Evolutionary conservation across 352 stramenopile species (phyloP), one percentile per base, ranked within the genome.

Genomic region (Phytophthora sp.): DNA sequence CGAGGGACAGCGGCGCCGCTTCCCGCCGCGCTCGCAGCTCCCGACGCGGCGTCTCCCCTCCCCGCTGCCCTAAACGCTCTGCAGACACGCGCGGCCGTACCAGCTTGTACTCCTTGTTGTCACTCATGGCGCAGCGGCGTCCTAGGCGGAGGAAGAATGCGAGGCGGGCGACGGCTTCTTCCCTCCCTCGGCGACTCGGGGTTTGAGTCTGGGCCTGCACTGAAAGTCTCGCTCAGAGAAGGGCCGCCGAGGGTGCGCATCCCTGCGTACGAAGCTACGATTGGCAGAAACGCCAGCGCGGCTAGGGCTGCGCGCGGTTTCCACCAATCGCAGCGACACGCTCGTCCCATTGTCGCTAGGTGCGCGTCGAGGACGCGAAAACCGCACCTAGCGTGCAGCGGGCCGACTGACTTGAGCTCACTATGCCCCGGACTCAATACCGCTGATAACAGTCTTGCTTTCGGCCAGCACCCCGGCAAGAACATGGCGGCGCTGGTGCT

Each of bases 41-140:
- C 53, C 38, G 24, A 15, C 15, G n/a, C 34, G 15, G 24, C 34
- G 34, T 41, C 27, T 43, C 9, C 4, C 32, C 32, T 15, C 26
- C 12, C 12, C 1, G 10, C 39, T 31, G 10, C 27, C 18, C 21
- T 27, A 5, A 28, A 18, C 11, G 9, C 0, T 11, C 15, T 41
- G 34, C 34, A 32, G 23, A n/a, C 20, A 3, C 28, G 26, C 34
- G 23, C 20, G 24, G 13, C 0, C 76, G 60, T 74, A 93, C 84
- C 72, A 93, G 72, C 42, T 93, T 93, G 77, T 93, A 93, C 58
- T 93, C 84, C 62, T 87, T 87, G 75, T 89, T 91, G 59, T 88
- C 83, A 69, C 65, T 74, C 72, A 83, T 91, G 23, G 21, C 32
- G 31, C 45, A 35, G 37, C 43, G 57, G 62, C 18, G 32, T 28